Percentiles rank a stretch among this genome's conserved stretches.
phyloP scores from a whole-genome alignment of 441 rosid genomes.

The Gossypium trilobum region DNA sequence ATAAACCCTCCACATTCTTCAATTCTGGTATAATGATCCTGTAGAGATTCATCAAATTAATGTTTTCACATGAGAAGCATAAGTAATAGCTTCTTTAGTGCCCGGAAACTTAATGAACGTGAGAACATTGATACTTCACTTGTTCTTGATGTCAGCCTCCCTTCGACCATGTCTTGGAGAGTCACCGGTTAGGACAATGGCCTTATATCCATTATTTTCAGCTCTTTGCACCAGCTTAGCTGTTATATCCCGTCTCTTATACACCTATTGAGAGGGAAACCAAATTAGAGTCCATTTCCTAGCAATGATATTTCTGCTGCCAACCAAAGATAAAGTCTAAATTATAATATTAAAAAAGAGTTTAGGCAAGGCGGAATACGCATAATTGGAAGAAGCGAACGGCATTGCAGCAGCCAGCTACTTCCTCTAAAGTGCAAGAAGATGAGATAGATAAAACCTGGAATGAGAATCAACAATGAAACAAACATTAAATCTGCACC shows the following conservation, averaged over 20 bases:
- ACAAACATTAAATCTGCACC: background rate
- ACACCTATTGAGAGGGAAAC: constrained; percentile 30
- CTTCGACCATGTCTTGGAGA: constrained; percentile 73
- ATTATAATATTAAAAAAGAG: background rate
- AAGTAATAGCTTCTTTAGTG: background rate
- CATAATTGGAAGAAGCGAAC: constrained; percentile 66
- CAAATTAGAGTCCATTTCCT: background rate
- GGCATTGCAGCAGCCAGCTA: constrained; percentile 66
- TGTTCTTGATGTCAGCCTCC: constrained; percentile 80
- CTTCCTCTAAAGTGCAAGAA: constrained; percentile 62
- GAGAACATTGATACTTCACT: constrained; percentile 27
- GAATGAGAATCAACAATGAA: background rate
- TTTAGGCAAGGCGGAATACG: constrained; percentile 21
- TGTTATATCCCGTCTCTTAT: constrained; percentile 51
- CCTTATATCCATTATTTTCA: constrained; percentile 62
- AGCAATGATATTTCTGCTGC: background rate
- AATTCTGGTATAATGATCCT: constrained; percentile 55
- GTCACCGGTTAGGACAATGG: constrained; percentile 72
- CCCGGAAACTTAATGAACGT: background rate
- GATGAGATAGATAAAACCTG: constrained; percentile 54
- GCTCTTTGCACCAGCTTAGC: constrained; percentile 61
- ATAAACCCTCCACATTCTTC: constrained; percentile 64
- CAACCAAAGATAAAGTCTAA: background rate
- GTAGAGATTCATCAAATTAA: constrained; percentile 17
- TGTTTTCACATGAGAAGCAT: background rate